phyloP scores from a whole-genome alignment of 1,139 yeast species.

The Pichia sp. region DNA sequence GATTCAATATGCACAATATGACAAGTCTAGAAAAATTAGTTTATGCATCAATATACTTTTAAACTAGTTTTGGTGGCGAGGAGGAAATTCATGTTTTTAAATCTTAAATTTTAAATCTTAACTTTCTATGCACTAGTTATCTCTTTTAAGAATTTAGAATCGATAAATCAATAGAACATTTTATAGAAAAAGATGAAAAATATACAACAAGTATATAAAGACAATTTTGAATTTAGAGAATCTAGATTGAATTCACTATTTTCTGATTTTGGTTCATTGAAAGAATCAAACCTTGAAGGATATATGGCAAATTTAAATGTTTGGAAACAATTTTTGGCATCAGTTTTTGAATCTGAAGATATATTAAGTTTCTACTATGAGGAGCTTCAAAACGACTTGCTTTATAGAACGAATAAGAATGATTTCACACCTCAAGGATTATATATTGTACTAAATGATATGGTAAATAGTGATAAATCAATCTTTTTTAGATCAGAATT shows the following conservation, averaged over 20 bases:
- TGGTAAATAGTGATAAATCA: constrained; percentile 22
- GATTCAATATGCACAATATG: too few species aligned
- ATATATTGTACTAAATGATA: constrained; percentile 23
- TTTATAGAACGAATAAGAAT: constrained; percentile 8
- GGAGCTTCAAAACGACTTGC: constrained; percentile 13
- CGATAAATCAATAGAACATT: neutral
- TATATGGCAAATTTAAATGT: constrained; percentile 62
- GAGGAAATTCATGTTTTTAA: neutral
- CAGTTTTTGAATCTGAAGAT: constrained; percentile 21
- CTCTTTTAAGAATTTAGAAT: neutral
- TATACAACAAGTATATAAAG: constrained; percentile 3
- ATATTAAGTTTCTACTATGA: constrained; percentile 17
- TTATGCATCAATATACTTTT: too few species aligned
- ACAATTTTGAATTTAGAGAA: constrained; percentile 10
- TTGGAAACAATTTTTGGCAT: constrained; percentile 41
- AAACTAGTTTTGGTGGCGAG: neutral
- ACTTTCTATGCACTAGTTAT: too few species aligned
- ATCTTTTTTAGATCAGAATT: constrained; percentile 20
- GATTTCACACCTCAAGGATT: constrained; percentile 24
- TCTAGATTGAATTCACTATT: constrained; percentile 57
- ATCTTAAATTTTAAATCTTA: too few species aligned
- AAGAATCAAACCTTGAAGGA: constrained; percentile 58
- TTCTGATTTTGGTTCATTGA: constrained; percentile 49
- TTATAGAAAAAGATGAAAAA: neutral
- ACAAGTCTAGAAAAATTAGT: too few species aligned